Evolutionary conservation across 164 flowering plant genomes (phyloP), one percentile per base, ranked within the genome.

Genomic region (Piper betle): DNA sequence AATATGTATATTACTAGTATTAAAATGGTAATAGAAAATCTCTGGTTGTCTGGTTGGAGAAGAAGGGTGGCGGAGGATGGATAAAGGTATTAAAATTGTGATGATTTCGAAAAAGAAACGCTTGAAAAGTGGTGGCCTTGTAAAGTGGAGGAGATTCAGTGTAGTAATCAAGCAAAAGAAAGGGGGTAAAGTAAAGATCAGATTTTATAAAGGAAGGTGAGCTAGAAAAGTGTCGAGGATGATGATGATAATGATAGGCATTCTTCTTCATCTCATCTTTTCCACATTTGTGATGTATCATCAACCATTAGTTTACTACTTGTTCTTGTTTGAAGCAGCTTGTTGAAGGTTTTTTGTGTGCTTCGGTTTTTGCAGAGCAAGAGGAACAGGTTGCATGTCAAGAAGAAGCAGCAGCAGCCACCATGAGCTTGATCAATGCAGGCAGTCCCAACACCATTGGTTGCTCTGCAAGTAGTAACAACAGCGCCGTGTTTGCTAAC

Each of bases 401-500:
- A 18, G 53, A 39, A 6, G 15, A 52, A 19, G 64, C 53, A 41
- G 75, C 67, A 37, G 65, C 60, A 25, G 52, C 52, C 10, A 52
- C 37, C 11, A 64, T 63, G 25, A 40, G 60, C 73, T 25, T 38
- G 10, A 55, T 40, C 43, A 61, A 67, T 10, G 33, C 33, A 25
- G 42, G 58, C 61, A 61, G 66, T 58, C 46, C 65, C 57, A 53
- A 37, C 58, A 50, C 55, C 56, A 62, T 64, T 61, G 39, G 59
- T 39, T 55, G 59, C 17, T 18, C 12, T n/a, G 39, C 15, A 11
- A 20, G 53, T 46, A 60, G 67, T 50, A 69, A 60, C 33, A 59
- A 66, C 10, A 62, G 63, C 39, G 62, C 68, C 37, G 79, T 82
- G 1, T 83, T 81, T 60, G 80, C 88, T 0, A 78, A 81, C 63